A percentile compares a stretch with the other conserved stretches of the same genome.
Evolutionary conservation across 2,329 filamentous ascomycete species (phyloP).

Genomic region (Trichoderma koningiopsis): DNA sequence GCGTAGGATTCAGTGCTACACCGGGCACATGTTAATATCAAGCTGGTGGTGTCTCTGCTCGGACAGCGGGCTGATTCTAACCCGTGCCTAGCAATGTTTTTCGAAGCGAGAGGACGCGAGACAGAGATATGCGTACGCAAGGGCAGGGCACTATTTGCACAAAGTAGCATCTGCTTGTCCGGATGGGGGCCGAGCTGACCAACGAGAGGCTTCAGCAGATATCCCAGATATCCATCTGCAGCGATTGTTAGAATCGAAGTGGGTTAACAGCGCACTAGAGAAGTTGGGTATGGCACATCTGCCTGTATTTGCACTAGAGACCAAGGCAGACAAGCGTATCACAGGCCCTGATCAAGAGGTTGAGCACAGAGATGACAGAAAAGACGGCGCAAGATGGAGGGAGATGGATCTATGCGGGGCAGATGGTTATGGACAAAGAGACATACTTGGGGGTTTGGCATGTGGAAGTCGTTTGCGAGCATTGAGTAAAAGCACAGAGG

Average conservation of each 20-base stretch:
- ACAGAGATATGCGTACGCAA: neutral
- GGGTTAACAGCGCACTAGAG: neutral
- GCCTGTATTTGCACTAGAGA: neutral
- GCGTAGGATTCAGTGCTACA: slow-evolving; percentile 25
- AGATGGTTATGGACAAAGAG: neutral
- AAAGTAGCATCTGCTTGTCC: neutral
- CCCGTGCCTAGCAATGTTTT: slow-evolving; percentile 1
- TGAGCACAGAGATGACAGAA: neutral
- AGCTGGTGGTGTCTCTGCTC: slow-evolving; percentile 19
- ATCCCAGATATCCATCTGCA: neutral
- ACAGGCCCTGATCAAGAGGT: neutral
- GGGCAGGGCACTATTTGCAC: neutral
- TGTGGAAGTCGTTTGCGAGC: slow-evolving; percentile 8
- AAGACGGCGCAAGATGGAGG: slow-evolving; percentile 5
- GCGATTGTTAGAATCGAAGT: neutral
- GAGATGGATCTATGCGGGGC: slow-evolving; percentile 21
- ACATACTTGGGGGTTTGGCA: neutral
- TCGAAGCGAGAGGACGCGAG: neutral
- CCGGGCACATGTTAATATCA: slow-evolving; percentile 4
- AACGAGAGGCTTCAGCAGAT: neutral
- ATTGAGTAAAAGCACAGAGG: neutral
- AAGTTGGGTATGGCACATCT: neutral
- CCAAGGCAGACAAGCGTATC: neutral
- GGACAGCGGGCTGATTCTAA: slow-evolving; percentile 16
- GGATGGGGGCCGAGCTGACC: neutral